phyloP scores from a whole-genome alignment of 768 basidiomycete species.

The Chalciporus sphaerocephalus region DNA sequence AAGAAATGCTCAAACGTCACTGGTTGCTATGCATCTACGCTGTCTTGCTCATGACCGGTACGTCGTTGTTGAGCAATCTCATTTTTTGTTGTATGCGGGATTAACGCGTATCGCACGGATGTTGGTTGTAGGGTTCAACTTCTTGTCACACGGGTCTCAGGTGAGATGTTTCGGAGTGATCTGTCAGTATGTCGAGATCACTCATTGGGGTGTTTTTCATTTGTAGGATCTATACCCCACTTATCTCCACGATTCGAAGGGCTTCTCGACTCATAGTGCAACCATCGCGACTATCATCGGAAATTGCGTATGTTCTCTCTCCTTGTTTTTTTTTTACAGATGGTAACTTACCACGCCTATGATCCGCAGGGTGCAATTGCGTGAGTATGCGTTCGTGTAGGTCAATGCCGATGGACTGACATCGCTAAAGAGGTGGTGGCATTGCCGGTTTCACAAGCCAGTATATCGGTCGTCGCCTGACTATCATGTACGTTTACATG shows the following conservation, averaged over 20 bases:
- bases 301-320: slow-evolving; percentile 46
- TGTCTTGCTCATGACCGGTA: slow-evolving; percentile 71
- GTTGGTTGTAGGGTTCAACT: slow-evolving; percentile 56
- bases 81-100: neutral
- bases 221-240: slow-evolving; percentile 73
- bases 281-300: slow-evolving; percentile 82
- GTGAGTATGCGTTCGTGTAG: slow-evolving; percentile 29
- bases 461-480: slow-evolving; percentile 77
- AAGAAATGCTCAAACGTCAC: slow-evolving; percentile 73
- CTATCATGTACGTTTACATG: slow-evolving; percentile 46
- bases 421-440: slow-evolving; percentile 50
- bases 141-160: slow-evolving; percentile 71
- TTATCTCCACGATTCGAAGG: slow-evolving; percentile 61
- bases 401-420: neutral
- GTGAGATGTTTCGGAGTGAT: slow-evolving; percentile 24
- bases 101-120: neutral
- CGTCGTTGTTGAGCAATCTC: slow-evolving; percentile 7
- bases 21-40: slow-evolving; percentile 92
- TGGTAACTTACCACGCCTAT: neutral
- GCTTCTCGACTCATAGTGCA: slow-evolving; percentile 51
- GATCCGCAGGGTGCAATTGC: slow-evolving; percentile 39
- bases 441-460: slow-evolving; percentile 73
- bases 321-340: neutral
- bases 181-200: neutral
- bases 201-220: neutral